phyloP scores from a whole-genome alignment of 1,284 basidiomycete species.

The Heterobasidion occidentale region DNA sequence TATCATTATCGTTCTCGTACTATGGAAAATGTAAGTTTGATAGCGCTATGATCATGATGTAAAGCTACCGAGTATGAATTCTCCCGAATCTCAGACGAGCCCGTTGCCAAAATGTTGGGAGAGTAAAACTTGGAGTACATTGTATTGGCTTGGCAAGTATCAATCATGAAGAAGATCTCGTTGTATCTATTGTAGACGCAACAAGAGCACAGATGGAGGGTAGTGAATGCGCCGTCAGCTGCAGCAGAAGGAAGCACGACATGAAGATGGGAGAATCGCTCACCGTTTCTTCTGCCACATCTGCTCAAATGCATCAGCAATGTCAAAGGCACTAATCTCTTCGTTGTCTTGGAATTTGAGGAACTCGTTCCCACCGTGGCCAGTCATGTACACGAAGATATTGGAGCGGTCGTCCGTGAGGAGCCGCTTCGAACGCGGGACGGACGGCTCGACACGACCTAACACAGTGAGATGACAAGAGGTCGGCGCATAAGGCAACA shows the following conservation, averaged over 20 bases:
- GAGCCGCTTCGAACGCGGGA: conserved; percentile 88
- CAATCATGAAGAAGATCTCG: conserved; percentile 96
- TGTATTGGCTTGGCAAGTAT: conserved; percentile 97
- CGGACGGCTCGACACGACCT: conserved; percentile 69
- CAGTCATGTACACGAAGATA: conserved; percentile 97
- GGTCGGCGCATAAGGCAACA: no score
- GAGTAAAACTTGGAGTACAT: conserved; percentile 95
- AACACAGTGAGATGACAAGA: not conserved
- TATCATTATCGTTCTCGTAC: conserved; percentile 89
- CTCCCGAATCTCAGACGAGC: conserved; percentile 82
- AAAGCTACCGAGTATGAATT: conserved; percentile 86
- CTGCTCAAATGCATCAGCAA: conserved; percentile 95
- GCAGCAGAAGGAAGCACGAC: not conserved
- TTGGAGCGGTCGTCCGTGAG: conserved; percentile 91
- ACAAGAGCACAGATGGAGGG: not conserved
- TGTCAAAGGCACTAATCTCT: conserved; percentile 93
- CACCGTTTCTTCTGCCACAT: conserved; percentile 96
- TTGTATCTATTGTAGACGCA: conserved; percentile 65
- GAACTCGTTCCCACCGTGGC: conserved; percentile 97
- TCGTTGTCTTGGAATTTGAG: conserved; percentile 99
- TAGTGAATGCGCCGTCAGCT: not conserved
- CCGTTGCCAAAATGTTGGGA: conserved; percentile 92
- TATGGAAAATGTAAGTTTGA: conserved; percentile 20
- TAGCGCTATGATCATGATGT: not conserved
- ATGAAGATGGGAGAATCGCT: conserved; percentile 11